Percentiles rank a stretch among this genome's conserved stretches.
Evolutionary conservation across 2,329 filamentous ascomycete genomes (phyloP).

Genomic region (Aureobasidium namibiae): DNA sequence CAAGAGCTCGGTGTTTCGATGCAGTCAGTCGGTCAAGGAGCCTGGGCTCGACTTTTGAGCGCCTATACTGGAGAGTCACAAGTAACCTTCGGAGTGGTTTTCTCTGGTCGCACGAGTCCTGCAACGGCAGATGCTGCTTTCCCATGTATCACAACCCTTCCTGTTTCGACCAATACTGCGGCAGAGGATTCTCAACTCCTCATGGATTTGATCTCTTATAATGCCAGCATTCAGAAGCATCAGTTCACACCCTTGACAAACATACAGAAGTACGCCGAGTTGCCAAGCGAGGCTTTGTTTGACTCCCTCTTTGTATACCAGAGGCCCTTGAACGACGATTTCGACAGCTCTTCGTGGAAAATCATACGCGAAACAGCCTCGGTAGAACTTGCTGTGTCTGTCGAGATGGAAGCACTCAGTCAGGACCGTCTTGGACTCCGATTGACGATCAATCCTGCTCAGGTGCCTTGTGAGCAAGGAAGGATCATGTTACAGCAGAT

Average conservation of each 20-base stretch:
- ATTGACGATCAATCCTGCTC: constrained; percentile 55
- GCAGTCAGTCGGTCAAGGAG: constrained; percentile 66
- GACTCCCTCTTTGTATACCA: constrained; percentile 84
- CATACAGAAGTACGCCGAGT: constrained; percentile 64
- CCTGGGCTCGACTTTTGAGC: constrained; percentile 68
- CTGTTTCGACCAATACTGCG: constrained; percentile 53
- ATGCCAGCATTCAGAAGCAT: constrained; percentile 55
- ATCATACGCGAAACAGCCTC: constrained; percentile 57
- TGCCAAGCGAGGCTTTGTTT: constrained; percentile 60
- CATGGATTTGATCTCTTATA: constrained; percentile 55
- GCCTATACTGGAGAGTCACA: constrained; percentile 67
- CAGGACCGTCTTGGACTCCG: constrained; percentile 49
- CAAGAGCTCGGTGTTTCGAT: constrained; percentile 56
- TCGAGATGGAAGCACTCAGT: constrained; percentile 60
- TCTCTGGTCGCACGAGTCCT: constrained; percentile 63
- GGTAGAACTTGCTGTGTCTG: constrained; percentile 70
- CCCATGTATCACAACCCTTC: constrained; percentile 76
- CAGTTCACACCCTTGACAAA: constrained; percentile 63
- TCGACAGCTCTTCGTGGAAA: constrained; percentile 44
- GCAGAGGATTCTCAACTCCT: constrained; percentile 52
- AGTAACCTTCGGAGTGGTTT: constrained; percentile 70
- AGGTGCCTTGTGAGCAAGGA: constrained; percentile 63
- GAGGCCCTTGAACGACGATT: constrained; percentile 37
- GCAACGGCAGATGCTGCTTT: constrained; percentile 55
- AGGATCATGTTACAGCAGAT: constrained; percentile 61